Evolutionary conservation across 176 grass and related monocot species (phyloP), one percentile per base, ranked within the genome.

Genomic region (Dendrocalamus sinicus): DNA sequence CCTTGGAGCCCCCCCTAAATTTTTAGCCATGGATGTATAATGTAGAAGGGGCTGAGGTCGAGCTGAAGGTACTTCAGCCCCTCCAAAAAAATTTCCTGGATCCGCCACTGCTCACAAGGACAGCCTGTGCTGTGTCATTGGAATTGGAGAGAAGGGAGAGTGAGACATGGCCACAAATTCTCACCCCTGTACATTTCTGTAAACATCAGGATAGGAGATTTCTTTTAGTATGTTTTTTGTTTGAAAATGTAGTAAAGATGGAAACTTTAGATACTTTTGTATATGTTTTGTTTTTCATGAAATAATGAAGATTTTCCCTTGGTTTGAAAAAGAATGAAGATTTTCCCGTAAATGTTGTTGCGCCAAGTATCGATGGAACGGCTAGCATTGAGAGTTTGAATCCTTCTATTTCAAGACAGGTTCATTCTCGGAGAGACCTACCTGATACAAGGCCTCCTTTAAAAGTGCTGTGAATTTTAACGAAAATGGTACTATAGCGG

Each of bases 71-170:
- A n/a, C n/a, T n/a, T n/a, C n/a, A n/a, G n/a, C n/a, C n/a, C n/a
- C n/a, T n/a, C n/a, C n/a, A n/a, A n/a, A n/a, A n/a, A n/a, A n/a
- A n/a, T n/a, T n/a, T n/a, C n/a, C n/a, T n/a, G n/a, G n/a, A n/a
- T n/a, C n/a, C n/a, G n/a, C n/a, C n/a, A n/a, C n/a, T n/a, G 59
- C 48, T 81, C 77, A 52, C 70, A 81, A 52, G 80, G 89, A 84
- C 81, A 81, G 85, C 81, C 80, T 70, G 70, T 91, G 76, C 15
- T n/a, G 23, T 65, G 66, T 1, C 81, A n/a, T n/a, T n/a, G n/a
- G 45, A 13, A 22, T 17, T 30, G 52, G 61, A 41, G 72, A 20
- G 57, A 76, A 39, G 62, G 14, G 81, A 16, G 22, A 73, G 45
- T 16, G 50, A 22, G 50, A 69, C 61, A 48, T 30, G 24, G 28